Base-by-base conservation (phyloP, 805 yeast genomes). In the Wickerhamiella vanderwaltii region DNA sequence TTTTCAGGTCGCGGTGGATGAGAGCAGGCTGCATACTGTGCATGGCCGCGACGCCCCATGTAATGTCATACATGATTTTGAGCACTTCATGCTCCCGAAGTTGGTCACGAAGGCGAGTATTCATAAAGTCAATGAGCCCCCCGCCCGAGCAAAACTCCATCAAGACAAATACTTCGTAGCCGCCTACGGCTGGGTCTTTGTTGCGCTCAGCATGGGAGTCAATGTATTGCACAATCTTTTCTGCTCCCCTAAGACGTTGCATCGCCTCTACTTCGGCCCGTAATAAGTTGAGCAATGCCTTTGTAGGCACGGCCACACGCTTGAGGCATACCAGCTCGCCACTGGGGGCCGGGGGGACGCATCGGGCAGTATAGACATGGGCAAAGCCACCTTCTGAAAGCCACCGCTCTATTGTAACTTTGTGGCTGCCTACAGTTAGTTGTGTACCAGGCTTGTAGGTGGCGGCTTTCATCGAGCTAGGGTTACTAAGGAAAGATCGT, bases 191-290 rank as follows among this genome's bases (percentile, higher is more conserved):
- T 40, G 9, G 62, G 62, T 22, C 62, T 61, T 56, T 49, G 60
- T 79, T 63, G 51, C 93, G 69, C 9, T 93, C 76, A 5, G 98
- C 98, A 63, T 91, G 95, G 2, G 95, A 84, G 59, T 91, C 98
- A 40, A 86, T 82, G 59, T 91, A 91, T 2, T 84, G 77, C 1
- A 91, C 98, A 47, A 91, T 76, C 56, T 79, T 77, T 35, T 72
- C 71, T 49, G 81, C 73, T 6, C 94, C 94, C 47, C 77, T 67
- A 25, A 91, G 66, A 20, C 94, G 68, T 61, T 84, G 82, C 97
- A 91, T 88, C 9, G 96, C 94, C 57, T 91, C 97, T 12, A 91
- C 98, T 59, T 91, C 99, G 29, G 93, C 95, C 47, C 97, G 67
- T 39, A 91, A 66, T 18, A 79, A 71, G 52, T 82, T 84, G 57